Base-by-base conservation (phyloP, 2,329 filamentous ascomycete genomes). In the Diaporthe sp. region DNA sequence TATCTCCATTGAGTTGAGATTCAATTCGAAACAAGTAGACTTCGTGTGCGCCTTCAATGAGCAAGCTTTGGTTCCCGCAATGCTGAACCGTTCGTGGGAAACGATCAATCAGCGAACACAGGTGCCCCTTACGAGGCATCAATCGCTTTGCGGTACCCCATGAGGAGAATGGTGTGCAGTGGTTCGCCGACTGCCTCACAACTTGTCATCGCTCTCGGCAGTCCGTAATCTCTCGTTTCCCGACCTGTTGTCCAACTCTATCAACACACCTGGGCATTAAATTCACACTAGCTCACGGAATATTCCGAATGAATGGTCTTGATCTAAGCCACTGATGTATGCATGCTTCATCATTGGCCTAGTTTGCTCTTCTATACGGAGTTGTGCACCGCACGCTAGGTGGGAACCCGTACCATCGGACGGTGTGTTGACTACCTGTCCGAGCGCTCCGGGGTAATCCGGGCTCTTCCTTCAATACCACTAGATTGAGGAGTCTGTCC, bases 361-460 rank as follows among this genome's bases (percentile, higher is more conserved):
- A 15, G 31, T 10, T 37, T 25, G 13, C 44, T 39, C 13, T 22
- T 37, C 19, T 37, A 49, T 12, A 37, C 17, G 61, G 22, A 37
- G 19, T 9, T 4, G 44, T 51, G 61, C 61, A 34, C 19, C 44
- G n/a, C 42, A 49, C 28, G 44, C 42, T 17, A 49, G 19, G 61
- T n/a, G 28, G 61, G 61, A 34, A 31, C 61, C 61, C 61, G 31
- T 68, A 25, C 39, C 44, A 68, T 53, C 10, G 25, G 31, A 53
- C 31, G 7, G 31, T 22, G n/a, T 53, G 15, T 13, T 46, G 25
- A 25, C 3, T 31, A 22, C 25, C 25, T 65, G 31, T 25, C 2
- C 9, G 28, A 67, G 31, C 5, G 1, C 7, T 15, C 19, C 3
- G 10, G 28, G 25, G 31, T 39, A 8, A 51, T 4, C 1, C 17